Conservation (phyloP, 345 rosid species). For the Citrus glauca region DNA sequence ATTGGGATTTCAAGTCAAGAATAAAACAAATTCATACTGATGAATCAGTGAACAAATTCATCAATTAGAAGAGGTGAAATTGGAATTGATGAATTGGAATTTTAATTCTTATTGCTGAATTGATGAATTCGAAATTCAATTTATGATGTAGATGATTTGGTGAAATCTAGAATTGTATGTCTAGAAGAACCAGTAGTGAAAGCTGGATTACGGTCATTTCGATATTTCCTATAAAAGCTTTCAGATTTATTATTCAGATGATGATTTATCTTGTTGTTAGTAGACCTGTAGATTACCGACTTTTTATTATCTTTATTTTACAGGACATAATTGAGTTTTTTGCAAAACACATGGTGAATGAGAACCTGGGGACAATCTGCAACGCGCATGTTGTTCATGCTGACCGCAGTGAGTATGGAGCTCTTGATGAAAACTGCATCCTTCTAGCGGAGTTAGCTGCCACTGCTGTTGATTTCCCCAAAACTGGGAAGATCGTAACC, state of each 20-base stretch:
- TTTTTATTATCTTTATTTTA: conserved; percentile 8
- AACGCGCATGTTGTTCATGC: conserved; percentile 89
- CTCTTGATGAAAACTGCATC: conserved; percentile 64
- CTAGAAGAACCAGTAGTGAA: background rate
- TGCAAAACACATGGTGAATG: conserved; percentile 61
- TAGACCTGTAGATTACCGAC: background rate
- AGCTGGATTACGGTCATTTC: background rate
- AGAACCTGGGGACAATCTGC: conserved; percentile 71
- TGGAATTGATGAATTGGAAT: too few relatives aligned
- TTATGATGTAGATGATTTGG: background rate
- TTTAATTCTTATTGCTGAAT: background rate
- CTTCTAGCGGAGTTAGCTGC: conserved; percentile 81
- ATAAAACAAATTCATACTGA: background rate
- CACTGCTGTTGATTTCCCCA: conserved; percentile 88
- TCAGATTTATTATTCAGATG: background rate
- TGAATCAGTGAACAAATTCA: background rate
- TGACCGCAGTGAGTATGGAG: conserved; percentile 65
- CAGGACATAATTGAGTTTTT: conserved; percentile 85
- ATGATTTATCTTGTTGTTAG: background rate
- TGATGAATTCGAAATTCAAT: background rate
- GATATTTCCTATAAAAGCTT: background rate
- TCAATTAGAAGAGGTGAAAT: too few relatives aligned
- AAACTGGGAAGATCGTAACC: conserved; percentile 70
- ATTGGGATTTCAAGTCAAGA: background rate
- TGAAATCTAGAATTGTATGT: background rate